Conservation (phyloP, 2,329 filamentous ascomycete genomes). For the Diaporthe sp. region DNA sequence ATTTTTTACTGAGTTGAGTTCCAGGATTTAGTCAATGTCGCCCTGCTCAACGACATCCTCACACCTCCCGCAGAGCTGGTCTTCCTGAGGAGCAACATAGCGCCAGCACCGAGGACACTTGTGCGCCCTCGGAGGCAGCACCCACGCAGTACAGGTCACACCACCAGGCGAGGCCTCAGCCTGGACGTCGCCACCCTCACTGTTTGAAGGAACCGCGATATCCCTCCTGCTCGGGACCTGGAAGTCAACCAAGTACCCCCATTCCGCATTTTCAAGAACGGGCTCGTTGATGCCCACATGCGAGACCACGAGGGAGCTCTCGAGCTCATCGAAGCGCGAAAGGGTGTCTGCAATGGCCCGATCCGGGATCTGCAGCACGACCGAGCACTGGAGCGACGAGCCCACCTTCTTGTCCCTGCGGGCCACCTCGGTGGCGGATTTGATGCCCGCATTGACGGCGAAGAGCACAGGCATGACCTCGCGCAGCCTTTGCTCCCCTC, state of each 20-base stretch:
- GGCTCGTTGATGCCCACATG: conserved; percentile 65
- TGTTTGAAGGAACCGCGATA: neutral
- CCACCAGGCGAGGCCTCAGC: conserved; percentile 44
- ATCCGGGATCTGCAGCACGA: conserved; percentile 68
- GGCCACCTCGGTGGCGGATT: conserved; percentile 80
- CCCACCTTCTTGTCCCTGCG: conserved; percentile 80
- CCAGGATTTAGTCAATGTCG: neutral
- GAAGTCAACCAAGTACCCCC: conserved; percentile 60
- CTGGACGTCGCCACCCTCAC: neutral
- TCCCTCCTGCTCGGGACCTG: conserved; percentile 49
- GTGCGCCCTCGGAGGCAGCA: conserved; percentile 63
- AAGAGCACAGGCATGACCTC: conserved; percentile 64
- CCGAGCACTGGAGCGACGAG: conserved; percentile 83
- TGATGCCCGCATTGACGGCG: conserved; percentile 75
- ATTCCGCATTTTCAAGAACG: conserved; percentile 50
- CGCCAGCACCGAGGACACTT: conserved; percentile 96
- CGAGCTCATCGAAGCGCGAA: conserved; percentile 66
- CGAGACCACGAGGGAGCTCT: conserved; percentile 78
- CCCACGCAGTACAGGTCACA: conserved; percentile 55
- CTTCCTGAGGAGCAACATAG: conserved; percentile 78
- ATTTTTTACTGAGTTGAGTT: neutral
- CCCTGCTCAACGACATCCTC: conserved; percentile 69
- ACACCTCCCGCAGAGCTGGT: conserved; percentile 80
- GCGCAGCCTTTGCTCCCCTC: conserved; percentile 57
- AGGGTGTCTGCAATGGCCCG: conserved; percentile 52